These are phyloP conservation scores for Candida coleopterorum DNA, from an alignment of 805 yeast species.

Conservation along the genomic window DNA sequence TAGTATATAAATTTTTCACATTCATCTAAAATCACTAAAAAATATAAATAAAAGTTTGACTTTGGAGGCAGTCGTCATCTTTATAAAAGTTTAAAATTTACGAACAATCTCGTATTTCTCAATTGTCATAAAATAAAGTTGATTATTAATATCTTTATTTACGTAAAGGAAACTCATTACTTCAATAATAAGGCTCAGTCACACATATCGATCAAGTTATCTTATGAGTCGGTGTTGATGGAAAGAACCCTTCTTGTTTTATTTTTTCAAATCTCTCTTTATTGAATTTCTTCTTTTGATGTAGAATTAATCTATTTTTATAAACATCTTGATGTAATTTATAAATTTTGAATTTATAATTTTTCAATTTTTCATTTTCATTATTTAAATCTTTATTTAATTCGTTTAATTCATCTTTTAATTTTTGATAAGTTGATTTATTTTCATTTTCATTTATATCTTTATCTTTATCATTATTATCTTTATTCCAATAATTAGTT, in stretches of 20 bases:
- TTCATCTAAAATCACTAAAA: too few relatives aligned
- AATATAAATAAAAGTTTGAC: too few relatives aligned
- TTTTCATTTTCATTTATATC: constrained; percentile 15
- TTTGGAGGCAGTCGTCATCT: too few relatives aligned
- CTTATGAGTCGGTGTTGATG: constrained; percentile 21
- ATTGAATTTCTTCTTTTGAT: constrained; percentile 28
- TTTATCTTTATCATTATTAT: constrained; percentile 17
- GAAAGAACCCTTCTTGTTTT: constrained; percentile 36
- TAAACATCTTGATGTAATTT: constrained; percentile 39
- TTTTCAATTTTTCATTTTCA: constrained; percentile 14
- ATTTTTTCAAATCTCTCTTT: constrained; percentile 27
- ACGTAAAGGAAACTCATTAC: too few relatives aligned
- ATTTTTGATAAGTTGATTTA: constrained; percentile 16
- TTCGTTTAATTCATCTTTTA: constrained; percentile 12
- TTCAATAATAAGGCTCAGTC: too few relatives aligned
- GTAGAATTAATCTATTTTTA: constrained; percentile 33
- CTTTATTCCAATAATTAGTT: constrained; percentile 13
- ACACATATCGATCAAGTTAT: not conserved
- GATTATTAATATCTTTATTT: too few relatives aligned
- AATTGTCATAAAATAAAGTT: too few relatives aligned
- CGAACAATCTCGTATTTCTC: too few relatives aligned
- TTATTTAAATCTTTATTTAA: constrained; percentile 12
- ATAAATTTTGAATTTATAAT: constrained; percentile 33
- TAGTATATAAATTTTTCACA: too few relatives aligned
- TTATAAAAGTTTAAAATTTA: too few relatives aligned